Conservation (phyloP, 768 basidiomycete species). For the Amyloporia xantha region DNA sequence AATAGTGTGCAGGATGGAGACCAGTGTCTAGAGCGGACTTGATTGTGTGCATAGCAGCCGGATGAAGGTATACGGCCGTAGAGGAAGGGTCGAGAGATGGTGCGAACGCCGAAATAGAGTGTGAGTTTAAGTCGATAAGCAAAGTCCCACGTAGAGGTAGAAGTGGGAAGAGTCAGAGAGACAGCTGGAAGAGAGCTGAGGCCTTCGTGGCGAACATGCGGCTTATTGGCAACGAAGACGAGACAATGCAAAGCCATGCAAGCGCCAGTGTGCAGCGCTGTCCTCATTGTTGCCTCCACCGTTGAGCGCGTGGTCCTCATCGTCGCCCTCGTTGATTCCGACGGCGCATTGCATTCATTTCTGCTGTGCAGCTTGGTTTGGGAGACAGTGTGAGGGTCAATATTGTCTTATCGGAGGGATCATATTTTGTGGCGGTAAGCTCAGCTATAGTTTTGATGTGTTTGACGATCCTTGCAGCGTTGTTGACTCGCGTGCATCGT, state of each 20-base stretch:
- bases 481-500: not conserved
- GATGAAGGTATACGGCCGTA: too few relatives aligned
- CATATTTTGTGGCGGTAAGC: not conserved
- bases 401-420: conserved; percentile 39
- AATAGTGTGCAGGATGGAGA: too few relatives aligned
- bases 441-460: not conserved
- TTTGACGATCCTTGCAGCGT: not conserved
- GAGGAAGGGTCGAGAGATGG: too few relatives aligned
- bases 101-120: too few relatives aligned
- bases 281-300: conserved; percentile 23
- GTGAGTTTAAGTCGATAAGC: too few relatives aligned
- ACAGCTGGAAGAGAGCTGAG: not conserved
- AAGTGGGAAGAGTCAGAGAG: too few relatives aligned
- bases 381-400: not conserved
- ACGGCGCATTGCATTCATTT: conserved; percentile 31
- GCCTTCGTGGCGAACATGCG: not conserved
- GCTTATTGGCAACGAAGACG: not conserved
- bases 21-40: too few relatives aligned
- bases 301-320: not conserved
- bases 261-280: not conserved
- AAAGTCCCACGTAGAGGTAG: too few relatives aligned
- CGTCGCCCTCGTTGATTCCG: not conserved
- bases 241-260: not conserved
- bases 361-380: conserved; percentile 6
- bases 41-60: too few relatives aligned